A percentile compares a stretch with the other conserved stretches of the same genome.
Evolutionary conservation across 371 early-diverging fungal species (phyloP).

Genomic region (Mucor circinelloides): DNA sequence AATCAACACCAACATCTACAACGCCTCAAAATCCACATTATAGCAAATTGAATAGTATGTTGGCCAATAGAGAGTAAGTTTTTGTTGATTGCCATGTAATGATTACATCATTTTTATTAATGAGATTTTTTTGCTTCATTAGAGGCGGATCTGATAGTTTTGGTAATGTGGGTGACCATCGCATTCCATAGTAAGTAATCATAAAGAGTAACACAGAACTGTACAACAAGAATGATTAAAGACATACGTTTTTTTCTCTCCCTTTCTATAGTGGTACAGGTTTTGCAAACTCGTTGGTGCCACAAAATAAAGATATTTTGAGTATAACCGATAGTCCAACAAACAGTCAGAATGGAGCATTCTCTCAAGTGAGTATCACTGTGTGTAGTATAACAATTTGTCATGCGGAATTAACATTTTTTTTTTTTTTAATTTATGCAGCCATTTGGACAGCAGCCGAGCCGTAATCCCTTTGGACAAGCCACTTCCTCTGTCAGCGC

Average conservation of each 20-base stretch:
- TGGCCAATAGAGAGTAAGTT: conserved; percentile 25
- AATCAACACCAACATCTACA: not conserved
- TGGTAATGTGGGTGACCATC: conserved; percentile 55
- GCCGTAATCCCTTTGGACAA: conserved; percentile 45
- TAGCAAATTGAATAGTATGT: conserved; percentile 17
- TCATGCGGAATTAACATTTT: not conserved
- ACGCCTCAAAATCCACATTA: conserved; percentile 12
- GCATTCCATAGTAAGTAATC: conserved; percentile 49
- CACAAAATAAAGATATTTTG: conserved; percentile 9
- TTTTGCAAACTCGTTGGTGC: conserved; percentile 33
- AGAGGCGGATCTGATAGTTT: conserved; percentile 61
- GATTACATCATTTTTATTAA: not conserved
- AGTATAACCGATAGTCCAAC: conserved; percentile 7
- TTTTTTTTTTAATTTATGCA: not conserved
- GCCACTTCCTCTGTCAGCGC: conserved; percentile 7
- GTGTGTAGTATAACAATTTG: not conserved
- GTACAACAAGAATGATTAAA: not conserved
- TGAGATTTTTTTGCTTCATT: not conserved
- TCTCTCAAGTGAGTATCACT: conserved; percentile 16
- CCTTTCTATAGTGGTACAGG: conserved; percentile 36
- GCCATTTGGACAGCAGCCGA: conserved; percentile 38
- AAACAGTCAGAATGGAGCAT: conserved; percentile 5
- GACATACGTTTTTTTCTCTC: not conserved
- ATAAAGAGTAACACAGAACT: not conserved
- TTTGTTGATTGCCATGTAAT: not conserved